phyloP scores from a whole-genome alignment of 768 basidiomycete species.

The Pulveroboletus sp. region DNA sequence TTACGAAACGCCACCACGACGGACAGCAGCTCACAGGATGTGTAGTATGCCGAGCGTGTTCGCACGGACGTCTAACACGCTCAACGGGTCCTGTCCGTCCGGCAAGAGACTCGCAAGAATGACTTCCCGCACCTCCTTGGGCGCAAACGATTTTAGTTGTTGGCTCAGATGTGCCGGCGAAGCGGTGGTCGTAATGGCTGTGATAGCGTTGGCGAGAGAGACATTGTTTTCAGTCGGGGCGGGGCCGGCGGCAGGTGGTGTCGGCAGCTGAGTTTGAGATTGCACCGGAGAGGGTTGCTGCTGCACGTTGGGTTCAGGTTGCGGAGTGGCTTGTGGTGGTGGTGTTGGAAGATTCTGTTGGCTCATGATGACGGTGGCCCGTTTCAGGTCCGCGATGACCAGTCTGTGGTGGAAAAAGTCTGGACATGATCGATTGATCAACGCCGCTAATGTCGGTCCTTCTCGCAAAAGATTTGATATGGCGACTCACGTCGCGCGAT shows the following conservation, averaged over 20 bases:
- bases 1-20: background rate
- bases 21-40: conserved; percentile 57
- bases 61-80: conserved; percentile 47
- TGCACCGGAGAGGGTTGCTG: conserved; percentile 13
- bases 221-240: conserved; percentile 8
- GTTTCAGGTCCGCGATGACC: no score
- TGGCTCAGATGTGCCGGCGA: conserved; percentile 39
- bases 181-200: conserved; percentile 43
- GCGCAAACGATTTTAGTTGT: conserved; percentile 42
- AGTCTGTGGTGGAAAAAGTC: no score
- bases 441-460: background rate
- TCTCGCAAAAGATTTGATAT: background rate
- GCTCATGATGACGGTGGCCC: conserved; percentile 18
- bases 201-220: conserved; percentile 40
- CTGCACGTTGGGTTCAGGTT: conserved; percentile 13
- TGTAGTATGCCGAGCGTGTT: conserved; percentile 67
- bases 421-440: no score
- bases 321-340: conserved; percentile 15
- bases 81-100: conserved; percentile 66
- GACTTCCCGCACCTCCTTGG: conserved; percentile 56
- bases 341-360: conserved; percentile 26
- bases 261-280: conserved; percentile 8
- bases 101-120: conserved; percentile 51
- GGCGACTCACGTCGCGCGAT: conserved; percentile 7
- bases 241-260: background rate